Evolutionary conservation across 495 filamentous ascomycete genomes (phyloP), one percentile per base, ranked within the genome.

Genomic region (Darksidea phi): DNA sequence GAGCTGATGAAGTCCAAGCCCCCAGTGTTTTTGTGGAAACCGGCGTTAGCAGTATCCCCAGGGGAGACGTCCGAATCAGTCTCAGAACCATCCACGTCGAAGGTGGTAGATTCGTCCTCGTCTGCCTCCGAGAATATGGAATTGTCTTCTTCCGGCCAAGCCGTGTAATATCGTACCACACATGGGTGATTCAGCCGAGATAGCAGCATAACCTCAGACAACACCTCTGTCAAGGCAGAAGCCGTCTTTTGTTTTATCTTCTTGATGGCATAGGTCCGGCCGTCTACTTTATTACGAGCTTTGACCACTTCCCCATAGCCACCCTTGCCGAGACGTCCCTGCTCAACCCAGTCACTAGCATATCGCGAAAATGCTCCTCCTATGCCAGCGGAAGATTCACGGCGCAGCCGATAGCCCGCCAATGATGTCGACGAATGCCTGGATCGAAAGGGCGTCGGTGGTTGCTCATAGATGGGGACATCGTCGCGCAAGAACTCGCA

Each of bases 221-320:
- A 75, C 23, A 96, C 89, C 64, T 93, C 87, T 21, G 88, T 88
- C 48, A 97, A 75, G 23, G 88, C 88, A 37, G 86, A 79, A 37
- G 88, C 81, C 17, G 90, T 90, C 50, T 85, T 86, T 62, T 92
- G 87, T 21, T 85, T 89, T 54, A 98, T 95, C 69, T 97, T 97
- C 73, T 98, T 98, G 62, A 98, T 85, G 3, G 94, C 94, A 78
- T 98, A 98, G 11, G 95, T 84, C 52, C 88, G 87, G 8, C 90
- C 89, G 73, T 97, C 93, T 6, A 96, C 82, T 73, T 91, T 95
- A 67, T 96, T 95, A 57, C 95, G 82, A 6, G 94, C 93, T 71
- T 93, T 91, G 43, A 98, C 91, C n/a, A 98, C 94, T 75, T 97
- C 89, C 26, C 95, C 94, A 73, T 95, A 98, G 1, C 93, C 95